A percentile compares a stretch with the other conserved stretches of the same genome.
phyloP scores from a whole-genome alignment of 1,284 basidiomycete species.

The Sporisorium graminicola region DNA sequence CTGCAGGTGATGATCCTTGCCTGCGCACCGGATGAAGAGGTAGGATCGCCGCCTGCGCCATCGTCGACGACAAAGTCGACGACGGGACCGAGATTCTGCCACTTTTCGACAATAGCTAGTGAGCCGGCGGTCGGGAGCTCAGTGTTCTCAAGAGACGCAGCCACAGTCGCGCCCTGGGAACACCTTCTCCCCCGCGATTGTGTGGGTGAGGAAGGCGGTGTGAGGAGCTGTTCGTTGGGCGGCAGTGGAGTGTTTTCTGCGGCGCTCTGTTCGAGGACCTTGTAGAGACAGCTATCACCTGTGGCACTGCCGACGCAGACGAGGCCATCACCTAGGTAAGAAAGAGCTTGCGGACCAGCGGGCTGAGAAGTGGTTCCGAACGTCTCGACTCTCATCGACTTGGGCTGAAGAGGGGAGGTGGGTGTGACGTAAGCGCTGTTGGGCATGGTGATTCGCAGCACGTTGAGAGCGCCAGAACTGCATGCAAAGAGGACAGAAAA shows the following conservation, averaged over 20 bases:
- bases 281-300: conserved; percentile 58
- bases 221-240: conserved; percentile 23
- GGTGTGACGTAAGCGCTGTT: not conserved
- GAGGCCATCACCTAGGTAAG: conserved; percentile 60
- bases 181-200: conserved; percentile 24
- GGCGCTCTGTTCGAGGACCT: conserved; percentile 25
- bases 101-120: conserved; percentile 32
- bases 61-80: conserved; percentile 84
- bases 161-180: conserved; percentile 14
- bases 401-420: conserved; percentile 11
- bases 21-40: conserved; percentile 70
- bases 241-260: conserved; percentile 2
- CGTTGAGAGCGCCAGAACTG: conserved; percentile 39
- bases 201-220: conserved; percentile 48
- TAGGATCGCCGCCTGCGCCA: conserved; percentile 74
- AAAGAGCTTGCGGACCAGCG: conserved; percentile 50
- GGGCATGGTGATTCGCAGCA: conserved; percentile 41
- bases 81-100: conserved; percentile 80
- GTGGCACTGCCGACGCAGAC: conserved; percentile 56
- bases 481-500: conserved; percentile 51
- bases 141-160: not conserved
- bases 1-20: conserved; percentile 89
- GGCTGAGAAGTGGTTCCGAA: conserved; percentile 50
- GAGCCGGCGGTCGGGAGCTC: conserved; percentile 21
- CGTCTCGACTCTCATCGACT: conserved; percentile 33